Conservation (phyloP, 148 eudicot genomes). For the Arctostaphylos glauca region DNA sequence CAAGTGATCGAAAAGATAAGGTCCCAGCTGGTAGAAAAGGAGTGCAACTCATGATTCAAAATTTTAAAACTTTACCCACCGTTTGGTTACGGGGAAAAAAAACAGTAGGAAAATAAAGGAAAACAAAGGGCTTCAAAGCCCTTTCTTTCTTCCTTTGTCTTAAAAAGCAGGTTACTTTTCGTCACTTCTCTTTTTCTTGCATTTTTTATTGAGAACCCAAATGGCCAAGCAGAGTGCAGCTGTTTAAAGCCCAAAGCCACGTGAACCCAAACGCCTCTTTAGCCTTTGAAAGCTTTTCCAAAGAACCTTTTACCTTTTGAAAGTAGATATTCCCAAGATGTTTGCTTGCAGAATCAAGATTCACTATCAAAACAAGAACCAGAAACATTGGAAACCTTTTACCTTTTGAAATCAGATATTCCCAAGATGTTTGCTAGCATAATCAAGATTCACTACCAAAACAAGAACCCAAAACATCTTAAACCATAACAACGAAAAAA, state of each 20-base stretch:
- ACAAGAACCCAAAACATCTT: not conserved
- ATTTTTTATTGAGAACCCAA: not conserved
- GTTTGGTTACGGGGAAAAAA: not conserved
- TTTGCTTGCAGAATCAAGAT: not conserved
- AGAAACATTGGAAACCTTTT: not conserved
- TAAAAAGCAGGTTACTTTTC: constrained; percentile 15
- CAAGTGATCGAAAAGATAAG: constrained; percentile 3
- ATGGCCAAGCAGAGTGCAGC: not conserved
- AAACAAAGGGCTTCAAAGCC: not conserved
- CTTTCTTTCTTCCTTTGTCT: not conserved
- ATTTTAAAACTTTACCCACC: not conserved
- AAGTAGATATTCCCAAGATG: constrained; percentile 6
- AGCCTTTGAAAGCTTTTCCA: not conserved
- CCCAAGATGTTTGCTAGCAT: not conserved
- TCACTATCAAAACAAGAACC: not conserved
- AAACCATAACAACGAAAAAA: not conserved
- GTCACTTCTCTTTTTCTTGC: not conserved
- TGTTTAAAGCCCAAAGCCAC: not conserved
- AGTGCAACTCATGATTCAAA: constrained; percentile 13
- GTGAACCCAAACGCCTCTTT: constrained; percentile 2
- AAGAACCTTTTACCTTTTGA: not conserved
- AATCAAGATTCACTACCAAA: not conserved
- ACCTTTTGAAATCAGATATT: not conserved
- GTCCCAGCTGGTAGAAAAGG: constrained; percentile 1
- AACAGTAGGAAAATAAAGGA: not conserved